phyloP scores from a whole-genome alignment of 805 yeast species.

The Wickerhamiella azymoides region DNA sequence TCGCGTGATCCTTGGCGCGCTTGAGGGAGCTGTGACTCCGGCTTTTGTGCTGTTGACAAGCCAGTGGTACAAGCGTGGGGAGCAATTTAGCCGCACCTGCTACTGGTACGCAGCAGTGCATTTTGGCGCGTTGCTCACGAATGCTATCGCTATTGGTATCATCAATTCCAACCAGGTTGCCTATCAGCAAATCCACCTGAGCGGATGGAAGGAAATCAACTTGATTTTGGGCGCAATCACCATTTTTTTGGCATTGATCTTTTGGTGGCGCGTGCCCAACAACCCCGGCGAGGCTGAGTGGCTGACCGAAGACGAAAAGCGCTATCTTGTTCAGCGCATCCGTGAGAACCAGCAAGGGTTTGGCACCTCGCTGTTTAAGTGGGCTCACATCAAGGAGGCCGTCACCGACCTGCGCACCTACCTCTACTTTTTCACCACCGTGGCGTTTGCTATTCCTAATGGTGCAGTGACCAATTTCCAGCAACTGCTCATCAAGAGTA shows the following conservation, averaged over 20 bases:
- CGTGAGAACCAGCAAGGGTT: slow-evolving; percentile 42
- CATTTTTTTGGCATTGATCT: slow-evolving; percentile 24
- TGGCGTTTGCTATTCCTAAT: slow-evolving; percentile 36
- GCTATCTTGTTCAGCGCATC: slow-evolving; percentile 37
- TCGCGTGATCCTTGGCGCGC: slow-evolving; percentile 35
- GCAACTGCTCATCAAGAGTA: slow-evolving; percentile 30
- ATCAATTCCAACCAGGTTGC: slow-evolving; percentile 1
- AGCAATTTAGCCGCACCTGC: slow-evolving; percentile 33
- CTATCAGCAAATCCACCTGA: slow-evolving; percentile 13
- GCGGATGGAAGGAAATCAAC: slow-evolving; percentile 42
- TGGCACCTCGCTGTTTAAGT: slow-evolving; percentile 39
- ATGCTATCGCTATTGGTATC: slow-evolving; percentile 35
- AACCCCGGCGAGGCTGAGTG: slow-evolving; percentile 37
- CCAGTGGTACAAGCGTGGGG: slow-evolving; percentile 39
- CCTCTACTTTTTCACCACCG: slow-evolving; percentile 31
- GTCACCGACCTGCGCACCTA: slow-evolving; percentile 36
- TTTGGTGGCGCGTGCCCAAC: slow-evolving; percentile 33
- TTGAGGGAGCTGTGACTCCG: slow-evolving; percentile 43
- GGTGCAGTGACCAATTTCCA: slow-evolving; percentile 41
- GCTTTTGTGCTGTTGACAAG: slow-evolving; percentile 42
- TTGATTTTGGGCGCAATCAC: slow-evolving; percentile 46
- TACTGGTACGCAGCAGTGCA: slow-evolving; percentile 34
- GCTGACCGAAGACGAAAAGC: slow-evolving; percentile 32
- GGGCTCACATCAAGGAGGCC: slow-evolving; percentile 39
- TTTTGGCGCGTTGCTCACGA: slow-evolving; percentile 33